A percentile compares a stretch with the other conserved stretches of the same genome.
These are phyloP conservation scores for Geotrichum europaeum DNA, from an alignment of 1,139 yeast species.

Conservation along the genomic window DNA sequence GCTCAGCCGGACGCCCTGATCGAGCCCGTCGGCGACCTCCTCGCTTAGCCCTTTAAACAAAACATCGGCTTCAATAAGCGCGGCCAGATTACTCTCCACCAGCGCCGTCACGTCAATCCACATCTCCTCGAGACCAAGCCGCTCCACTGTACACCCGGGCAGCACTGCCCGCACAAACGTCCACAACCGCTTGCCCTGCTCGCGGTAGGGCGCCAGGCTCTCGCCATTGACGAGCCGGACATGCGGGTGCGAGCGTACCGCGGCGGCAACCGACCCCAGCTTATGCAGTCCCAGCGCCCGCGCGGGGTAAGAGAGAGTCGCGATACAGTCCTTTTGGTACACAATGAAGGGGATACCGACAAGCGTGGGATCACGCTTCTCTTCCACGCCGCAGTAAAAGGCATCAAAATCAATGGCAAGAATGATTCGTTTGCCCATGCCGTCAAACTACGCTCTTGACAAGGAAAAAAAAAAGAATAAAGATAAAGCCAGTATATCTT, in stretches of 20 bases:
- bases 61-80: conserved; percentile 19
- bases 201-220: conserved; percentile 31
- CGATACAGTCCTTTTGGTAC: conserved; percentile 33
- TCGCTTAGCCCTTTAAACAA: conserved; percentile 8
- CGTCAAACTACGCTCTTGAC: neutral
- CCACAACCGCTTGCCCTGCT: conserved; percentile 32
- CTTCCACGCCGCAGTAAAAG: conserved; percentile 37
- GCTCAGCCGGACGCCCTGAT: conserved; percentile 9
- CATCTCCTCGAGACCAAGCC: conserved; percentile 38
- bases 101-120: conserved; percentile 31
- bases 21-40: conserved; percentile 15
- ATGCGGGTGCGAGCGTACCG: conserved; percentile 26
- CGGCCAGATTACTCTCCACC: conserved; percentile 22
- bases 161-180: conserved; percentile 27
- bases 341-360: conserved; percentile 33
- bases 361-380: conserved; percentile 29
- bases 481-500: no score
- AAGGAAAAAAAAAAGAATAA: no score
- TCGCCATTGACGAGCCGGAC: conserved; percentile 36
- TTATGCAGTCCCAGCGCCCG: conserved; percentile 34
- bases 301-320: conserved; percentile 36
- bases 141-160: conserved; percentile 28
- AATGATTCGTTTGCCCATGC: conserved; percentile 17
- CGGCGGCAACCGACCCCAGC: conserved; percentile 27
- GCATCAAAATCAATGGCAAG: conserved; percentile 35